Conservation (phyloP, 2,329 filamentous ascomycete genomes). For the Elsinoe ampelina region DNA sequence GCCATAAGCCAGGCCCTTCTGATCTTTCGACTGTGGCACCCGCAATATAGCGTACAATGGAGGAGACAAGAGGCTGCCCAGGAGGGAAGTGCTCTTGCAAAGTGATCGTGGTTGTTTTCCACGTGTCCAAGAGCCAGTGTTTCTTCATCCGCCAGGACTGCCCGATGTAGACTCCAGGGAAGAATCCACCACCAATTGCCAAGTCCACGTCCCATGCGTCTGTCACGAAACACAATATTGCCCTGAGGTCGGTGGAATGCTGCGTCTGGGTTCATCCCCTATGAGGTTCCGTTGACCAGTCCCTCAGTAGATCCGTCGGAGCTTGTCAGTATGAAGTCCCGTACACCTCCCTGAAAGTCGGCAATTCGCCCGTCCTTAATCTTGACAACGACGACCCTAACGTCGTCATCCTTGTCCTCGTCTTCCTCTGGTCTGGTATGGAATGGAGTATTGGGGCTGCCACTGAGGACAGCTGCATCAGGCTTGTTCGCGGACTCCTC, state of each 20-base stretch:
- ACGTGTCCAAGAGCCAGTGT: too few species aligned
- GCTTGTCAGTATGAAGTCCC: conserved; percentile 53
- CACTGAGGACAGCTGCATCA: conserved; percentile 21
- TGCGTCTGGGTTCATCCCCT: neutral
- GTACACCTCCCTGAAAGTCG: conserved; percentile 90
- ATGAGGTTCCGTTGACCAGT: conserved; percentile 15
- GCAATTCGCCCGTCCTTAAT: conserved; percentile 80
- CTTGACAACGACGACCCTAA: conserved; percentile 75
- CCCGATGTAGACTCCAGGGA: too few species aligned
- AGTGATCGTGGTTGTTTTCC: too few species aligned
- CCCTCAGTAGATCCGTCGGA: conserved; percentile 2
- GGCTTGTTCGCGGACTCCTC: conserved; percentile 17
- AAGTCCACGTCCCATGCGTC: neutral
- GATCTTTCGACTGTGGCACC: too few species aligned
- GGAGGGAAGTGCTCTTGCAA: too few species aligned
- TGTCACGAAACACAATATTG: neutral
- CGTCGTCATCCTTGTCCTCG: conserved; percentile 58
- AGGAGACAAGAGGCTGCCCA: too few species aligned
- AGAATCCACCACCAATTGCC: neutral
- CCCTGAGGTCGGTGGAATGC: neutral
- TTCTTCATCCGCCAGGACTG: too few species aligned
- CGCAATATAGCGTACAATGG: too few species aligned
- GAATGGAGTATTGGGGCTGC: conserved; percentile 16
- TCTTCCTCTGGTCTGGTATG: conserved; percentile 4
- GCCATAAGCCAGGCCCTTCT: too few species aligned